phyloP scores from a whole-genome alignment of 2,329 filamentous ascomycete genomes.

The Fusarium poae region DNA sequence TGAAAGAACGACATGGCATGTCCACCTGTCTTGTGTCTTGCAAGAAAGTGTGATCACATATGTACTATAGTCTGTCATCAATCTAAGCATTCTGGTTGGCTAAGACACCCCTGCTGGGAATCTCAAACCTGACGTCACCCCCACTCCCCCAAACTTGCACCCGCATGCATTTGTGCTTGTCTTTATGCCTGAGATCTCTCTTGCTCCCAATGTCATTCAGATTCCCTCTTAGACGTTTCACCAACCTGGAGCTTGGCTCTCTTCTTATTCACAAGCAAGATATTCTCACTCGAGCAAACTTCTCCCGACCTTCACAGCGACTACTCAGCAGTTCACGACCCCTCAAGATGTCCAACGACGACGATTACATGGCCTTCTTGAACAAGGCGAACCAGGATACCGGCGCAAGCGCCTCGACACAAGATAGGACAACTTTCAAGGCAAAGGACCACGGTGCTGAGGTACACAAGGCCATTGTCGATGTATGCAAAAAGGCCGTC shows the following conservation, averaged over 20 bases:
- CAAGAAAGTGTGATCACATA: no score
- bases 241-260: slow-evolving; percentile 10
- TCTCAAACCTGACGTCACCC: slow-evolving; percentile 51
- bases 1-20: no score
- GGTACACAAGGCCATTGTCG: slow-evolving; percentile 71
- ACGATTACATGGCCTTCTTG: slow-evolving; percentile 86
- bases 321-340: slow-evolving; percentile 39
- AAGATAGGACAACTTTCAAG: slow-evolving; percentile 60
- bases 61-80: neutral
- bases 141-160: slow-evolving; percentile 39
- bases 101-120: slow-evolving; percentile 4
- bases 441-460: slow-evolving; percentile 65
- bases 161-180: slow-evolving; percentile 25
- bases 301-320: slow-evolving; percentile 21
- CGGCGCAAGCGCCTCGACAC: slow-evolving; percentile 39
- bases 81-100: slow-evolving; percentile 18
- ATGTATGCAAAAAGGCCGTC: slow-evolving; percentile 66
- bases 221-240: slow-evolving; percentile 20
- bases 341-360: slow-evolving; percentile 77
- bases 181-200: slow-evolving; percentile 25
- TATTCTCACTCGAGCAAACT: neutral
- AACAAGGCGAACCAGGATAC: slow-evolving; percentile 88
- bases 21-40: no score
- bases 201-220: slow-evolving; percentile 39
- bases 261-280: slow-evolving; percentile 4